A percentile compares a stretch with the other conserved stretches of the same genome.
Evolutionary conservation across 1,139 yeast genomes (phyloP).

Genomic region (Yamadazyma friedrichii): DNA sequence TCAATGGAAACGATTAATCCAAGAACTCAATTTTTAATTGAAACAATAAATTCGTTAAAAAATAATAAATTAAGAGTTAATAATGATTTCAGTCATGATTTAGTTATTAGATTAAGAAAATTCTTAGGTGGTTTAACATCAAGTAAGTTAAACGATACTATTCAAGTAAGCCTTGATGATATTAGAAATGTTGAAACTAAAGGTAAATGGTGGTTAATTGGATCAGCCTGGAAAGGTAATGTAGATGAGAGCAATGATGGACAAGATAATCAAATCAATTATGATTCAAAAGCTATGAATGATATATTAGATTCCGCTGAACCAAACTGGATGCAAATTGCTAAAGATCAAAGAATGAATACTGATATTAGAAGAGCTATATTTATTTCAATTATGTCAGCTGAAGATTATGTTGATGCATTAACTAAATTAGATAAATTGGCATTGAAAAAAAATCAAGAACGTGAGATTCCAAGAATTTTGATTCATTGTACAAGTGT

Average conservation of each 20-base stretch:
- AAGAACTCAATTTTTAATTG: slow-evolving; percentile 80
- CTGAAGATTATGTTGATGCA: slow-evolving; percentile 89
- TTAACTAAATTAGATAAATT: slow-evolving; percentile 77
- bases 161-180: slow-evolving; percentile 82
- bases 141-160: slow-evolving; percentile 61
- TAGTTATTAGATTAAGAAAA: slow-evolving; percentile 65
- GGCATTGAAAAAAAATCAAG: slow-evolving; percentile 76
- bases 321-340: slow-evolving; percentile 88
- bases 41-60: slow-evolving; percentile 79
- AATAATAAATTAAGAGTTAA: slow-evolving; percentile 72
- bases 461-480: slow-evolving; percentile 83
- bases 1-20: slow-evolving; percentile 41
- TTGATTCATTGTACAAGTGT: slow-evolving; percentile 80
- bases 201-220: slow-evolving; percentile 99
- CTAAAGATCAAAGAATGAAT: slow-evolving; percentile 86
- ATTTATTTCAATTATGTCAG: slow-evolving; percentile 91
- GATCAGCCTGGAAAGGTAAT: slow-evolving; percentile 90
- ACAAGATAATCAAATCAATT: slow-evolving; percentile 19
- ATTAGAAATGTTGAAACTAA: slow-evolving; percentile 69
- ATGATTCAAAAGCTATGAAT: slow-evolving; percentile 36
- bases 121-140: slow-evolving; percentile 52
- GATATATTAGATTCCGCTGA: slow-evolving; percentile 67
- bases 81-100: slow-evolving; percentile 46
- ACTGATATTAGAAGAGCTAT: slow-evolving; percentile 93
- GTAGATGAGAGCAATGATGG: slow-evolving; percentile 24